These are phyloP conservation scores for Solanum neorickii DNA, from an alignment of 257 asterid genomes.

Conservation along the genomic window DNA sequence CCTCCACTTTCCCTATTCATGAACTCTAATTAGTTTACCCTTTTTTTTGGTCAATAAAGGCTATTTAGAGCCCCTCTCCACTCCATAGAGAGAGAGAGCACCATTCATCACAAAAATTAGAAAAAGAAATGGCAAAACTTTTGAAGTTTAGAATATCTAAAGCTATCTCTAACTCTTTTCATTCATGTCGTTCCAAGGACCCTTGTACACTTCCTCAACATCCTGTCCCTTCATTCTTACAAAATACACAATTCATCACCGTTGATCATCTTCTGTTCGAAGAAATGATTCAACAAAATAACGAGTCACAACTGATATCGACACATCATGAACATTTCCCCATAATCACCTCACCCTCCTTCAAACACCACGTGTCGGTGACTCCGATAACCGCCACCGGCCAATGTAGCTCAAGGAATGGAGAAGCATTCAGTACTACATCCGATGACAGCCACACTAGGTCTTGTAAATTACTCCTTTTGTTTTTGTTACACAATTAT, in stretches of 20 bases:
- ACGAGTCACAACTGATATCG: not conserved
- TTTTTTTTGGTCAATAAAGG: not conserved
- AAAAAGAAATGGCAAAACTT: not conserved
- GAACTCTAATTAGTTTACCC: not conserved
- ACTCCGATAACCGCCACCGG: not conserved
- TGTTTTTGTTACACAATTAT: not conserved
- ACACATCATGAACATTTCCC: not conserved
- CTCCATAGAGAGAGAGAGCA: not conserved
- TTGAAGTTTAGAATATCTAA: constrained; percentile 45
- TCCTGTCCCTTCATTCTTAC: constrained; percentile 42
- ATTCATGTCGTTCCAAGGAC: constrained; percentile 57
- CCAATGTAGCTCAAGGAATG: not conserved
- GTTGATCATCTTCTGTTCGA: not conserved
- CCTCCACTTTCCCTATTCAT: not conserved
- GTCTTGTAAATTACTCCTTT: not conserved
- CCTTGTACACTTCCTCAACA: constrained; percentile 40
- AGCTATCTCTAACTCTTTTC: constrained; percentile 36
- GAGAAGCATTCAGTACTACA: not conserved
- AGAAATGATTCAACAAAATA: not conserved
- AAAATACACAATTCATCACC: not conserved
- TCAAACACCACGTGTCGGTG: not conserved
- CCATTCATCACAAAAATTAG: not conserved
- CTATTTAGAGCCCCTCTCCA: not conserved
- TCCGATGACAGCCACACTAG: not conserved
- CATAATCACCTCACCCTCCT: not conserved